phyloP scores from a whole-genome alignment of 305 asterid species.

The Solanum aculeatissimum region DNA sequence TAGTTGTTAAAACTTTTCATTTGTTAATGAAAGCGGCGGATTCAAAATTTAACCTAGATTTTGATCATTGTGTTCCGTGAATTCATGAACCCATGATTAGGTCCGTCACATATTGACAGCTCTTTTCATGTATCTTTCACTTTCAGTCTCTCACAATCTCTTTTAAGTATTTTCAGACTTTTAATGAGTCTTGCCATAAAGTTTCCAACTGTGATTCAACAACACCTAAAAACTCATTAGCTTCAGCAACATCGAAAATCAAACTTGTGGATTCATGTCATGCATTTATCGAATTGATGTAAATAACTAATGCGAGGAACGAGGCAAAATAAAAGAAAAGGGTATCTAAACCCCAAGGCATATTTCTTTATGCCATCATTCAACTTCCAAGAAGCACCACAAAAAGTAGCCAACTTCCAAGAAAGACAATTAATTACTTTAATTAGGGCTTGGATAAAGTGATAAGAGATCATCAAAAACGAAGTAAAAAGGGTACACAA shows the following conservation, averaged over 20 bases:
- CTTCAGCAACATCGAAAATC: not conserved
- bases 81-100: not conserved
- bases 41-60: not conserved
- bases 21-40: not conserved
- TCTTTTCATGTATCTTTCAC: not conserved
- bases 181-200: not conserved
- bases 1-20: not conserved
- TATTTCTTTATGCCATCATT: not conserved
- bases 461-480: not conserved
- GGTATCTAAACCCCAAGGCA: not conserved
- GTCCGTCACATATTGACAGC: not conserved
- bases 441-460: not conserved
- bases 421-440: not conserved
- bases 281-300: not conserved
- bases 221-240: not conserved
- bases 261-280: not conserved
- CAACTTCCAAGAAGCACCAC: conserved; percentile 3
- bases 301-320: not conserved
- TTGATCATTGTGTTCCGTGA: not conserved
- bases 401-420: conserved; percentile 9
- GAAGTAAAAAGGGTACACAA: not conserved
- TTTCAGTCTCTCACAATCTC: not conserved
- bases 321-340: not conserved
- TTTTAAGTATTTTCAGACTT: not conserved
- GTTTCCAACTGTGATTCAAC: not conserved